A percentile compares a stretch with the other conserved stretches of the same genome.
These are phyloP conservation scores for Phytophthora ramorum DNA, from an alignment of 352 stramenopile genomes.

Conservation along the genomic window DNA sequence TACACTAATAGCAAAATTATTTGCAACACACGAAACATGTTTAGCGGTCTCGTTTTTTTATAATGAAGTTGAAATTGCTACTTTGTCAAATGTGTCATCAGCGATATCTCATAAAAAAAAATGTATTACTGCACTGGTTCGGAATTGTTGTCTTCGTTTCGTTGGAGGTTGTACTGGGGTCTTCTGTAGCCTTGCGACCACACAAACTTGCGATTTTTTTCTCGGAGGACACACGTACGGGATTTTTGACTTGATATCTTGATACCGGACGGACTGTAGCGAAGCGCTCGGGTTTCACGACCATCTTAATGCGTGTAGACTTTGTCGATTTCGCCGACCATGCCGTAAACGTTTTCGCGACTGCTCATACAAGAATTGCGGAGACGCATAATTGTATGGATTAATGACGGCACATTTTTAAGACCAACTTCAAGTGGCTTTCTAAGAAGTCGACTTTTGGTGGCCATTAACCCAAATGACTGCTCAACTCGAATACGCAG, in stretches of 20 bases:
- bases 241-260: background rate
- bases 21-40: background rate
- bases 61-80: background rate
- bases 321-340: background rate
- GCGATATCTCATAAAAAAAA: background rate
- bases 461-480: background rate
- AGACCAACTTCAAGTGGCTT: background rate
- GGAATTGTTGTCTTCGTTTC: background rate
- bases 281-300: background rate
- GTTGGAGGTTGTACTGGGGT: background rate
- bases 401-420: background rate
- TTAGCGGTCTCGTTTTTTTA: background rate
- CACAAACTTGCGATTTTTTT: background rate
- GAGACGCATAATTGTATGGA: background rate
- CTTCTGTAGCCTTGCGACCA: background rate
- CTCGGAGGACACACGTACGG: background rate
- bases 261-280: background rate
- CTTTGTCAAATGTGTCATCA: background rate
- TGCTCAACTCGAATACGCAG: background rate
- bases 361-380: background rate
- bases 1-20: background rate
- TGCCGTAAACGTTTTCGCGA: background rate
- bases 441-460: background rate
- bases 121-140: background rate
- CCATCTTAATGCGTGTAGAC: background rate